Evolutionary conservation across 768 basidiomycete genomes (phyloP).

Genomic region (Pleurotus platypus): DNA sequence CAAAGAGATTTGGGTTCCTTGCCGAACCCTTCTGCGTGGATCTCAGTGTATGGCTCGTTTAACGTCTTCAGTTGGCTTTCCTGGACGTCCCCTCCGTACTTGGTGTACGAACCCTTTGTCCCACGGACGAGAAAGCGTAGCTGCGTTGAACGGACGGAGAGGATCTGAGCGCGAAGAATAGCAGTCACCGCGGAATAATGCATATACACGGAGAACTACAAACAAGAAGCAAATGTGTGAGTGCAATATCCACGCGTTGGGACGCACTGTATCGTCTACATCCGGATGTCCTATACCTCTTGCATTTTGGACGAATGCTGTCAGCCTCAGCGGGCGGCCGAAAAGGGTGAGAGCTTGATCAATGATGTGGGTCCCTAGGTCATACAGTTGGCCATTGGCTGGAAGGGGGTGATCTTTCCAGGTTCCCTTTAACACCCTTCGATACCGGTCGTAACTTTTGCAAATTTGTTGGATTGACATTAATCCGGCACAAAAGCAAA

Average conservation of each 20-base stretch:
- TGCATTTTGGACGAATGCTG: conserved; percentile 67
- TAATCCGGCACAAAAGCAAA: neutral
- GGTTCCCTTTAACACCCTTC: conserved; percentile 56
- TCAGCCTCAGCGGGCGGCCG: conserved; percentile 66
- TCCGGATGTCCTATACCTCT: conserved; percentile 58
- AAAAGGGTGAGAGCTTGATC: conserved; percentile 77
- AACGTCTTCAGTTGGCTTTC: conserved; percentile 71
- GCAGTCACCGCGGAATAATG: conserved; percentile 57
- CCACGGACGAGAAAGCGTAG: conserved; percentile 72
- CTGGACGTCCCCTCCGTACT: conserved; percentile 76
- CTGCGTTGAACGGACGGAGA: conserved; percentile 65
- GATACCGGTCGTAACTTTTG: conserved; percentile 71
- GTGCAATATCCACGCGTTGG: neutral
- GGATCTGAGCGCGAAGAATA: conserved; percentile 63
- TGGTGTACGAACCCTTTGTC: conserved; percentile 66
- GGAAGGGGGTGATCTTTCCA: conserved; percentile 77
- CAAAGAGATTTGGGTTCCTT: conserved; percentile 59
- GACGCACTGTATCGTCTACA: conserved; percentile 63
- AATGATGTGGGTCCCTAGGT: conserved; percentile 78
- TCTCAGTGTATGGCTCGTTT: conserved; percentile 39
- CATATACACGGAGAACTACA: conserved; percentile 49
- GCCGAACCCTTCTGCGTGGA: conserved; percentile 44
- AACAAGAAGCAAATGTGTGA: neutral
- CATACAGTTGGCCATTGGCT: conserved; percentile 66
- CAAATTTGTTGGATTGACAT: neutral